A percentile compares a stretch with the other conserved stretches of the same genome.
Conservation (phyloP, 1,284 basidiomycete species). For the Austroboletus sp. region DNA sequence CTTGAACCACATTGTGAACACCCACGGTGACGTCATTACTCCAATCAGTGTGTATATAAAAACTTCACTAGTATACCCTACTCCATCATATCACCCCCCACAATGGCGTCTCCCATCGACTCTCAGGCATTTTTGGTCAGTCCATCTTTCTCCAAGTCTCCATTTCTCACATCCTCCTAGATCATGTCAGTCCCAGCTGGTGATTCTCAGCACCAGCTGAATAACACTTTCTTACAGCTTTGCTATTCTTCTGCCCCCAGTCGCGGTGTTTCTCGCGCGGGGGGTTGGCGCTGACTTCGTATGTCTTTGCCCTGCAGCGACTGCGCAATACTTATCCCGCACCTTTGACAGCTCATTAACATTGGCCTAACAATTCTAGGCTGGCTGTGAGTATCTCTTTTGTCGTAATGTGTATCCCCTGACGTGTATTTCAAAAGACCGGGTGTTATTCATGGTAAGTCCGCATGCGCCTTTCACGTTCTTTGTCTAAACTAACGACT, state of each 20-base stretch:
- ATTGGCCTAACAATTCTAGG: constrained; percentile 64
- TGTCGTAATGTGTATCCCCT: constrained; percentile 1
- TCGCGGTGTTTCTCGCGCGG: constrained; percentile 74
- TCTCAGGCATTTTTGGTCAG: constrained; percentile 69
- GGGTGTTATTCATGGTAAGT: constrained; percentile 65
- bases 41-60: constrained; percentile 21
- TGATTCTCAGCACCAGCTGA: constrained; percentile 9
- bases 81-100: constrained; percentile 5
- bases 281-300: constrained; percentile 68
- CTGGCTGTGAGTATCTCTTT: constrained; percentile 49
- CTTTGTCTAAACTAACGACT: constrained; percentile 1
- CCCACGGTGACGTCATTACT: constrained; percentile 24
- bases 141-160: background rate
- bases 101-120: constrained; percentile 58
- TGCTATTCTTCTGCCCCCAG: constrained; percentile 70
- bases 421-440: constrained; percentile 40
- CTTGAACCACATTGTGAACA: background rate
- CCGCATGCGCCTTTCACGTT: background rate
- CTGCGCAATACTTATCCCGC: constrained; percentile 1
- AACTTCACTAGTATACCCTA: no score
- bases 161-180: constrained; percentile 18
- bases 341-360: constrained; percentile 51
- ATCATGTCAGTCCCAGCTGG: constrained; percentile 30
- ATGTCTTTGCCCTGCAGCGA: constrained; percentile 17
- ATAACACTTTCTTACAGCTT: constrained; percentile 33